Conservation (phyloP, 2,329 filamentous ascomycete genomes). For the Apiospora marii region DNA sequence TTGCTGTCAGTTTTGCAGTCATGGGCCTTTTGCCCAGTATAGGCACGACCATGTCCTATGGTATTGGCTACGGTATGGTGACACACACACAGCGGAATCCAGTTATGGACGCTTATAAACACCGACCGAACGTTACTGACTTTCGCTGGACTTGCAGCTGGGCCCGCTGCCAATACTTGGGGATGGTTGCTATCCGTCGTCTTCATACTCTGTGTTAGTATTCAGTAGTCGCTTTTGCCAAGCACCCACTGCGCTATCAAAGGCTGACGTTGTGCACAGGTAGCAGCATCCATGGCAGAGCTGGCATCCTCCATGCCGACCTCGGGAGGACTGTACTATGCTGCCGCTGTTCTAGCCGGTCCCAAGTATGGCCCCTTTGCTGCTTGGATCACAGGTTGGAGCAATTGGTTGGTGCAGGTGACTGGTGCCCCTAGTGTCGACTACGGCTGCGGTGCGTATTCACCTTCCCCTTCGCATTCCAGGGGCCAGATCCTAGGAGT, state of each 20-base stretch:
- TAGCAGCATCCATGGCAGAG: slow-evolving; percentile 73
- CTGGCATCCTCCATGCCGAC: slow-evolving; percentile 78
- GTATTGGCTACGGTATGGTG: slow-evolving; percentile 56
- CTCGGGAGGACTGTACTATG: slow-evolving; percentile 77
- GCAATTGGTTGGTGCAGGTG: slow-evolving; percentile 45
- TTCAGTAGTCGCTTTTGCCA: not conserved
- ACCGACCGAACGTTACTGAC: not conserved
- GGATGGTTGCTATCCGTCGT: slow-evolving; percentile 78
- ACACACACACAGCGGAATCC: not conserved
- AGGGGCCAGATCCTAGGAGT: not conserved
- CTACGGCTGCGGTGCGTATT: slow-evolving; percentile 42
- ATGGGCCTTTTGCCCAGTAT: slow-evolving; percentile 76
- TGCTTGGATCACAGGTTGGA: slow-evolving; percentile 45
- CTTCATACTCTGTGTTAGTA: slow-evolving; percentile 71
- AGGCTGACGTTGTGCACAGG: slow-evolving; percentile 31
- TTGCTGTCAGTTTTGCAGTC: slow-evolving; percentile 78
- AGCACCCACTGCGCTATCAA: too few relatives aligned
- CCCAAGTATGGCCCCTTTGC: slow-evolving; percentile 44
- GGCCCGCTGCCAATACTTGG: slow-evolving; percentile 71
- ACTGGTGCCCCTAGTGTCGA: slow-evolving; percentile 44
- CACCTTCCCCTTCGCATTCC: not conserved
- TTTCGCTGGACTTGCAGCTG: slow-evolving; percentile 33
- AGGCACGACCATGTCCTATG: slow-evolving; percentile 75
- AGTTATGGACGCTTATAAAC: not conserved
- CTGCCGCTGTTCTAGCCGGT: slow-evolving; percentile 71